A percentile compares a stretch with the other conserved stretches of the same genome.
Conservation (phyloP, 2,329 filamentous ascomycete genomes). For the Penicillium sp. region DNA sequence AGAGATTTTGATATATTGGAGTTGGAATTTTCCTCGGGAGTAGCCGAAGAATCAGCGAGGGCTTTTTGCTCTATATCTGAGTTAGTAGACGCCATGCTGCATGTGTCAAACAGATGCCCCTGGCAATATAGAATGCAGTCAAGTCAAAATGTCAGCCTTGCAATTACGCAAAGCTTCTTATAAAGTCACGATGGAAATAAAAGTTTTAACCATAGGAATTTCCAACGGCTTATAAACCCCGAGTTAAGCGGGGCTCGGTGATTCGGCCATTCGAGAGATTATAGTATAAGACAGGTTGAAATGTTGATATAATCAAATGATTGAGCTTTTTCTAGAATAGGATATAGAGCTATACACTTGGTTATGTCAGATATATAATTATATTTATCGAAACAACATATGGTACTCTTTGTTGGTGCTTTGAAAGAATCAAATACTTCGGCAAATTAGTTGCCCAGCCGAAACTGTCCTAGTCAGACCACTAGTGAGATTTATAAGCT, state of each 20-base stretch:
- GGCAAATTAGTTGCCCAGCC: not conserved
- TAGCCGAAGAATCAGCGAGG: conserved; percentile 7
- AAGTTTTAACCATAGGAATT: not conserved
- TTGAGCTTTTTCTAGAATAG: not conserved
- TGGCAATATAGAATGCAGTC: not conserved
- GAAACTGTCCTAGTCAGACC: not conserved
- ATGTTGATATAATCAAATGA: not conserved
- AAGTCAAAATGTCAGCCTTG: not conserved
- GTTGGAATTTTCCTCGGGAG: conserved; percentile 14
- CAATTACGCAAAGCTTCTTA: not conserved
- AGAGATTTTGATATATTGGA: conserved; percentile 8
- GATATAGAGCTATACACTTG: not conserved
- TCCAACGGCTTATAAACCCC: conserved; percentile 18
- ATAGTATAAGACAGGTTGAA: not conserved
- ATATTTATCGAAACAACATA: not conserved
- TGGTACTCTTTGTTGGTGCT: not conserved
- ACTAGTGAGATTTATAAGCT: not conserved
- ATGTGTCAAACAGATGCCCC: conserved; percentile 3
- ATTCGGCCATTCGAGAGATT: not conserved
- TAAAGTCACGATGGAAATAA: not conserved
- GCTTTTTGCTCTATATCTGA: conserved; percentile 26
- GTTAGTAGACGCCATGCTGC: conserved; percentile 24
- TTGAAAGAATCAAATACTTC: not conserved
- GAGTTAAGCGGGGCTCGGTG: conserved; percentile 15
- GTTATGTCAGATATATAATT: too few relatives aligned